Evolutionary conservation across 2,329 filamentous ascomycete genomes (phyloP), one percentile per base, ranked within the genome.

Genomic region (Exophiala mesophila): DNA sequence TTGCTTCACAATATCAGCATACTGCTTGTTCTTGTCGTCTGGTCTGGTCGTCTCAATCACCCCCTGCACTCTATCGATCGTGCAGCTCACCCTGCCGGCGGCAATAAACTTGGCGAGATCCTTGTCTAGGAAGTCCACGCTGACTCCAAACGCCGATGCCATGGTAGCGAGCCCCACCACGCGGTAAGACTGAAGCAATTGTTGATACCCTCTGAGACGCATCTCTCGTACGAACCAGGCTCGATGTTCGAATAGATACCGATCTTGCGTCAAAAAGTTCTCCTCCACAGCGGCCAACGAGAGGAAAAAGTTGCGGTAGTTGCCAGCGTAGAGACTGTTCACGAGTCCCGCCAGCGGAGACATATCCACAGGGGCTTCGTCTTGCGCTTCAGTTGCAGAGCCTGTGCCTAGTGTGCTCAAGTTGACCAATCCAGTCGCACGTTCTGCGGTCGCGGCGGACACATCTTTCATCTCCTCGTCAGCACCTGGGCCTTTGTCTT

Each of bases 11-110:
- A 97, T 88, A 58, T 98, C 92, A 58, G 89, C 85, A 69, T 98
- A 98, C 71, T 98, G 92, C 77, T 95, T 96, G 76, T 97, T 97
- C 82, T 98, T 98, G 72, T 95, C 89, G 63, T 97, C 92, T 6
- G 90, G 89, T 41, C 92, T 79, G 71, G 96, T 96, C 32, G 92
- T 98, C 76, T 97, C 92, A 59, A 98, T 97, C 56, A 97, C 85
- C 55, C 90, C 92, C 46, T 89, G 87, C 53, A 98, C 92, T 41
- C 92, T 86, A 69, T 98, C 92, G 57, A 98, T 97, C 17, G 89
- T 97, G 75, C 92, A 97, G 39, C 89, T 83, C 60, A 98, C 90
- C 57, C 90, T 83, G 62, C 90, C 88, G 52, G 82, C 88, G 12
- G 92, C 92, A 60, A 98, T 97, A 69, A 98, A 98, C 60, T 88